Conservation (phyloP, 2,329 filamentous ascomycete genomes). For the Pseudocercospora cruenta region DNA sequence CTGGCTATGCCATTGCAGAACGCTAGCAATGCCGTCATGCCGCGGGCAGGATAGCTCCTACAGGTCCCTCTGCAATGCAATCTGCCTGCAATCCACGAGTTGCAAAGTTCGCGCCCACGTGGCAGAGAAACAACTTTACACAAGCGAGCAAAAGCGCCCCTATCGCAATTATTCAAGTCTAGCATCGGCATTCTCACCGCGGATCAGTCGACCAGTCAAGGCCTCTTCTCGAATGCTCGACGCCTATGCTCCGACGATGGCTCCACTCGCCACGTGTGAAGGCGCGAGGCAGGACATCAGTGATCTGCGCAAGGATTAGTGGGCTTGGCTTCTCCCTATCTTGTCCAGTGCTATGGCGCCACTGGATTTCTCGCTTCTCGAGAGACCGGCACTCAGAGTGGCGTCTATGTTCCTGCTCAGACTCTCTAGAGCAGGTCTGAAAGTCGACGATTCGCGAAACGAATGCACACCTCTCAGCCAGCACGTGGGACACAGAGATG, state of each 20-base stretch:
- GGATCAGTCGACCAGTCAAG: not conserved
- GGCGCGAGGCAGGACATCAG: not conserved
- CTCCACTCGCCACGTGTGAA: constrained; percentile 4
- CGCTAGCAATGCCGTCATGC: not conserved
- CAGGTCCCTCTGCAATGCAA: not conserved
- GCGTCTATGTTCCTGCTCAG: constrained; percentile 3
- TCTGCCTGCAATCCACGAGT: not conserved
- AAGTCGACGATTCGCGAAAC: not conserved
- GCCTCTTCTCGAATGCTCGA: not conserved
- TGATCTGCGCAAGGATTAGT: not conserved
- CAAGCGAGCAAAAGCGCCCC: not conserved
- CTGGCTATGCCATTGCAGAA: not conserved
- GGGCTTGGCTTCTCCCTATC: not conserved
- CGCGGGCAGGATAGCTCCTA: not conserved
- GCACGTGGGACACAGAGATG: not conserved
- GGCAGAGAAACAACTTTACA: not conserved
- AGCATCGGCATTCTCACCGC: not conserved
- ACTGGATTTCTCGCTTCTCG: not conserved
- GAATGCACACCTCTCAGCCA: not conserved
- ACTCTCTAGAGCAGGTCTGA: not conserved
- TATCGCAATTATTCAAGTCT: not conserved
- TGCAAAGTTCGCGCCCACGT: not conserved
- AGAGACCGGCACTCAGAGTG: not conserved
- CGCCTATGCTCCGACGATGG: not conserved
- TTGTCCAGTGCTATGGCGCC: not conserved